phyloP scores from a whole-genome alignment of 306 rosid genomes.

The Lupinus albus region DNA sequence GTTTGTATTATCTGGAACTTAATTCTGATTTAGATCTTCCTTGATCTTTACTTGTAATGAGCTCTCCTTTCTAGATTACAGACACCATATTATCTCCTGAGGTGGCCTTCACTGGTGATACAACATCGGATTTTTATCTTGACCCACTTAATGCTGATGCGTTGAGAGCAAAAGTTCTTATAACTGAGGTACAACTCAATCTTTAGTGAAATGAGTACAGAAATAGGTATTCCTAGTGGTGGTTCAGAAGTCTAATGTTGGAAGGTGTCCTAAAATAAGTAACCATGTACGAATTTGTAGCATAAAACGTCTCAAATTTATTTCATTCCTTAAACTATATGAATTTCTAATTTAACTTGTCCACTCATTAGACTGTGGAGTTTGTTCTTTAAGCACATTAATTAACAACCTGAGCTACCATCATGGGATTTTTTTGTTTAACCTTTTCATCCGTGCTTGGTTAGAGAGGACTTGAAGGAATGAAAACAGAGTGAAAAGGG shows the following conservation, averaged over 20 bases:
- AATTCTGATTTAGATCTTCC: slow-evolving; percentile 28
- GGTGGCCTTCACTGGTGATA: slow-evolving; percentile 96
- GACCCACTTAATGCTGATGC: slow-evolving; percentile 97
- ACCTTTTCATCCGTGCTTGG: neutral
- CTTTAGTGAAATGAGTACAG: slow-evolving; percentile 23
- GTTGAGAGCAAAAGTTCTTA: slow-evolving; percentile 92
- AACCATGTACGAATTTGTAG: neutral
- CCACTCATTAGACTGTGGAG: neutral
- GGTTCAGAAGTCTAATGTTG: slow-evolving; percentile 5
- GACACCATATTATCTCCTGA: slow-evolving; percentile 84
- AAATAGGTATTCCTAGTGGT: neutral
- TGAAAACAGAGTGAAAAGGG: neutral
- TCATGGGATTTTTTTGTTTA: neutral
- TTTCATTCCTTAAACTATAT: slow-evolving; percentile 2
- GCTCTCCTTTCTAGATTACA: slow-evolving; percentile 69
- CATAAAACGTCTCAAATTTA: neutral
- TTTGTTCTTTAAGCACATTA: neutral
- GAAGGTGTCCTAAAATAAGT: neutral
- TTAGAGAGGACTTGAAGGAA: neutral
- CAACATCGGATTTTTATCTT: slow-evolving; percentile 83
- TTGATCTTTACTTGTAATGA: slow-evolving; percentile 34
- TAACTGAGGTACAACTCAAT: slow-evolving; percentile 73
- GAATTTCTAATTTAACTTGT: neutral
- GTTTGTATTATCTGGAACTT: slow-evolving; percentile 51
- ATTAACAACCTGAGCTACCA: slow-evolving; percentile 1